These are phyloP conservation scores for Simplicillium sp. DNA, from an alignment of 2,329 filamentous ascomycete species.

Conservation along the genomic window DNA sequence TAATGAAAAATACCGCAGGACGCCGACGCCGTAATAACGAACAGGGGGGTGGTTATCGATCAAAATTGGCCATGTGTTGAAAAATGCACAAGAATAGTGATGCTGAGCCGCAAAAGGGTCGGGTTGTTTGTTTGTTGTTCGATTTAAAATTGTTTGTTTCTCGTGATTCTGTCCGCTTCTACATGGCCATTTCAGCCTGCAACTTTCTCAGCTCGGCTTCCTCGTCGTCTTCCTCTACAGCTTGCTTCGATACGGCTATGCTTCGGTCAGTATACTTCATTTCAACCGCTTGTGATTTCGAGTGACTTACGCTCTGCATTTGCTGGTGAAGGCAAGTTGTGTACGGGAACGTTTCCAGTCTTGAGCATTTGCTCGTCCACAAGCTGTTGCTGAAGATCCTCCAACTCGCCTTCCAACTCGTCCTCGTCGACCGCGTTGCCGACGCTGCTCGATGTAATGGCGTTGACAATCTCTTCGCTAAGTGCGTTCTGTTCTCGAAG, in stretches of 20 bases:
- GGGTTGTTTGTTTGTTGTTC: too few species aligned
- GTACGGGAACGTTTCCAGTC: conserved; percentile 76
- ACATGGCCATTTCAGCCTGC: conserved; percentile 97
- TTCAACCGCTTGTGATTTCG: background rate
- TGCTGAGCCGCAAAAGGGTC: too few species aligned
- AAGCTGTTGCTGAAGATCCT: conserved; percentile 79
- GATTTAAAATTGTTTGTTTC: too few species aligned
- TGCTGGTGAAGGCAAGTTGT: conserved; percentile 65
- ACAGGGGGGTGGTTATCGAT: background rate
- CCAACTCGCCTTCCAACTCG: conserved; percentile 79
- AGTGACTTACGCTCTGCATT: conserved; percentile 63
- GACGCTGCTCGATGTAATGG: conserved; percentile 64
- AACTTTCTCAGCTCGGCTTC: conserved; percentile 89
- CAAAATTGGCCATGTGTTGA: background rate
- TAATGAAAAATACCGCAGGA: background rate
- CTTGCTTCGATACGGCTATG: conserved; percentile 20
- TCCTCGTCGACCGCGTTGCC: conserved; percentile 70
- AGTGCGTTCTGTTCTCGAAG: conserved; percentile 87
- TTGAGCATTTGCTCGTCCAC: conserved; percentile 91
- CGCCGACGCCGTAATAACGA: conserved; percentile 6
- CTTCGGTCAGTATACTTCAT: conserved; percentile 5
- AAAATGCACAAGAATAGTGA: too few species aligned
- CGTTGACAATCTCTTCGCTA: conserved; percentile 84
- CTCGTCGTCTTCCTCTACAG: conserved; percentile 75
- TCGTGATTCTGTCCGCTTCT: conserved; percentile 11